phyloP scores from a whole-genome alignment of 2,329 filamentous ascomycete species.

The Nemania abortiva region DNA sequence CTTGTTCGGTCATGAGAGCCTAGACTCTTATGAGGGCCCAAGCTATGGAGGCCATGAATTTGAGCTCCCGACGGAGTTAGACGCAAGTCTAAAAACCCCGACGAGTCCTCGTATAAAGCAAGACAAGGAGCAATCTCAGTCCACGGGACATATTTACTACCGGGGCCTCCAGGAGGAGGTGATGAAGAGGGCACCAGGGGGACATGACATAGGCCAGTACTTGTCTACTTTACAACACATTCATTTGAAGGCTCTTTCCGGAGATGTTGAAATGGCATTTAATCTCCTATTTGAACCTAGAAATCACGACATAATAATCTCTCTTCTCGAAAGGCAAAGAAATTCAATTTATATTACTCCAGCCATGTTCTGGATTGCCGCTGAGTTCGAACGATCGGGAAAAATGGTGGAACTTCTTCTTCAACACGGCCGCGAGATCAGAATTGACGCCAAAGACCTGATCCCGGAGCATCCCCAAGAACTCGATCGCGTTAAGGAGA shows the following conservation, averaged over 20 bases:
- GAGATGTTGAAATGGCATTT: not conserved
- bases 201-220: not conserved
- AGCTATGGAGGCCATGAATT: no score
- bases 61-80: no score
- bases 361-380: not conserved
- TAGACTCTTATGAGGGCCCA: no score
- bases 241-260: not conserved
- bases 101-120: no score
- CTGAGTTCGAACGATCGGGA: not conserved
- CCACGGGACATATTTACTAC: no score
- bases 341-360: not conserved
- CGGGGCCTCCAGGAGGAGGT: no score
- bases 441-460: no score
- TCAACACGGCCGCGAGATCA: no score
- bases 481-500: not conserved
- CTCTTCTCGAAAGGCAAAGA: not conserved
- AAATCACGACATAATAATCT: not conserved
- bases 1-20: not conserved
- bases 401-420: not conserved
- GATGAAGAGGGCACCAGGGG: not conserved
- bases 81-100: no score
- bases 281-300: not conserved
- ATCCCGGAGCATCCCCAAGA: not conserved
- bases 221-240: not conserved
- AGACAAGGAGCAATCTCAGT: no score